A percentile compares a stretch with the other conserved stretches of the same genome.
These are phyloP conservation scores for Aspergillus hortae DNA, from an alignment of 2,329 filamentous ascomycete species.

Conservation along the genomic window DNA sequence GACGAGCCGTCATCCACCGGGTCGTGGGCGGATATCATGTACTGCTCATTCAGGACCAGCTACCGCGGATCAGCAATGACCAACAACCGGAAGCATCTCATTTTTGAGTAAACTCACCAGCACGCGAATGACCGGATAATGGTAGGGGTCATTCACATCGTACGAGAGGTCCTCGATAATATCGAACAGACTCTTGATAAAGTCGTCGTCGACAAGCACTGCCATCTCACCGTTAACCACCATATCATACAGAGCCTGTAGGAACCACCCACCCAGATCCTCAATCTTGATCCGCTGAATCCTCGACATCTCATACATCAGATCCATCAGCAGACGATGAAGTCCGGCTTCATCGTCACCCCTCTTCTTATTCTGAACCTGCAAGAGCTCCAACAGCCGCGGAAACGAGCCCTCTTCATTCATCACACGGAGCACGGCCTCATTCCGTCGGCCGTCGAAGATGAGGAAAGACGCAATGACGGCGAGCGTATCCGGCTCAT, in stretches of 20 bases:
- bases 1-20: constrained; percentile 37
- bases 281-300: constrained; percentile 76
- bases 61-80: constrained; percentile 34
- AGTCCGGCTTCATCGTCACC: constrained; percentile 52
- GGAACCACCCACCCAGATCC: constrained; percentile 65
- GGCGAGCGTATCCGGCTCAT: constrained; percentile 75
- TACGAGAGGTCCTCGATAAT: constrained; percentile 85
- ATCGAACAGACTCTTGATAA: constrained; percentile 77
- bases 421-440: constrained; percentile 80
- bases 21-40: constrained; percentile 75
- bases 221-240: constrained; percentile 2
- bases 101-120: constrained; percentile 58
- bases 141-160: constrained; percentile 87
- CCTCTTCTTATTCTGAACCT: constrained; percentile 57
- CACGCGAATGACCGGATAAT: constrained; percentile 91
- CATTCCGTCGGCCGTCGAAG: constrained; percentile 77
- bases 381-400: constrained; percentile 77
- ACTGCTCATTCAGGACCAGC: constrained; percentile 97
- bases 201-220: constrained; percentile 67
- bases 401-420: constrained; percentile 79
- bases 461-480: constrained; percentile 79
- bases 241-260: neutral
- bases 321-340: constrained; percentile 76
- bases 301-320: constrained; percentile 94
- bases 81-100: constrained; percentile 4